Evolutionary conservation across 805 yeast species (phyloP).

Genomic region (Yamadazyma sp.): DNA sequence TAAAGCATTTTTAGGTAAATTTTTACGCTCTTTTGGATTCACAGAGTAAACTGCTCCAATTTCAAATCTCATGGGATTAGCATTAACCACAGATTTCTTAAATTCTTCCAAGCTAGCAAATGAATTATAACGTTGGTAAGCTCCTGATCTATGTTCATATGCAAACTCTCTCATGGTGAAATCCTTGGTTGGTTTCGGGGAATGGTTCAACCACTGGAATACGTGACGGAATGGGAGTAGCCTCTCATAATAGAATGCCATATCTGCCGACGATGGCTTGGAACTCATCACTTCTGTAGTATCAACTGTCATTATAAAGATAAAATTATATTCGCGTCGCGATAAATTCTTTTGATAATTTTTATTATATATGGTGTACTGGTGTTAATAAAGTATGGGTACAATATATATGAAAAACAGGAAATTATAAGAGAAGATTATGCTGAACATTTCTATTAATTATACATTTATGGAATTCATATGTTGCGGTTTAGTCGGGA

Average conservation of each 20-base stretch:
- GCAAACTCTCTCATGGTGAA: constrained; percentile 93
- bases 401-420: too few species aligned
- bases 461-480: too few species aligned
- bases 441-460: too few species aligned
- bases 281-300: not conserved
- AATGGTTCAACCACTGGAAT: constrained; percentile 89
- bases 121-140: constrained; percentile 86
- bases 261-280: constrained; percentile 54
- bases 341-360: not conserved
- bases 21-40: constrained; percentile 83
- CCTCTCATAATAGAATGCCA: constrained; percentile 67
- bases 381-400: too few species aligned
- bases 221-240: constrained; percentile 73
- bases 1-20: constrained; percentile 71
- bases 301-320: constrained; percentile 5
- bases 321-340: not conserved
- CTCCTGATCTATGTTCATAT: constrained; percentile 82
- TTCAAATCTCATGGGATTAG: constrained; percentile 89
- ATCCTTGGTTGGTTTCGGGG: constrained; percentile 69
- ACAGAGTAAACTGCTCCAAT: constrained; percentile 88
- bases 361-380: too few species aligned
- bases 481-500: too few species aligned
- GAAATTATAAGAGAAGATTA: too few species aligned
- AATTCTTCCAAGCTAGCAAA: constrained; percentile 66
- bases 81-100: constrained; percentile 66